A percentile compares a stretch with the other conserved stretches of the same genome.
Evolutionary conservation across 495 filamentous ascomycete species (phyloP).

Genomic region (Hypoxylon lienhwacheense): DNA sequence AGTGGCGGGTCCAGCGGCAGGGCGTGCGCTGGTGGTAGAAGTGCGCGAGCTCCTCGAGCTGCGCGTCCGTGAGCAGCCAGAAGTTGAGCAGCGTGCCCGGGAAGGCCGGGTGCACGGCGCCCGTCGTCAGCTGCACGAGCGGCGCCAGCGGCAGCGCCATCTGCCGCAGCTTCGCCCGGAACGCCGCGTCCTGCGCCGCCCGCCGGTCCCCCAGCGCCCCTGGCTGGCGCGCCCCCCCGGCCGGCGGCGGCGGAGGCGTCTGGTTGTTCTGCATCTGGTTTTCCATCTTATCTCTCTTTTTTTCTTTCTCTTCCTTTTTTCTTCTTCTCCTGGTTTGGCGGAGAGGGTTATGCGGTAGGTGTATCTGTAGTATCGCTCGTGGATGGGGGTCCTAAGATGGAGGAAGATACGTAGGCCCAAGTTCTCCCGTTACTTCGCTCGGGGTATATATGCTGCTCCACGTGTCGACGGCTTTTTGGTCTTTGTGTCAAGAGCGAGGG

Average conservation of each 20-base stretch:
- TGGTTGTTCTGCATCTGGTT: conserved; percentile 24
- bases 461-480: too few relatives aligned
- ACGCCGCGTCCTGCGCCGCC: conserved; percentile 40
- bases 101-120: conserved; percentile 64
- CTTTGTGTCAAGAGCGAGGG: too few relatives aligned
- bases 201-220: conserved; percentile 37
- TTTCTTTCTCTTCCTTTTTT: neutral
- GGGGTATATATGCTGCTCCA: too few relatives aligned
- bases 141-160: conserved; percentile 58
- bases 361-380: too few relatives aligned
- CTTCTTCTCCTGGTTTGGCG: too few relatives aligned
- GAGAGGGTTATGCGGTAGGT: too few relatives aligned
- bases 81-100: conserved; percentile 67
- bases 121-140: conserved; percentile 61
- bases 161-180: conserved; percentile 47
- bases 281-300: conserved; percentile 20
- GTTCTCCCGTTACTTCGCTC: too few relatives aligned
- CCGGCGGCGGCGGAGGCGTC: too few relatives aligned
- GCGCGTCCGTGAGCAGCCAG: conserved; percentile 69
- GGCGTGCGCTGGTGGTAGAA: conserved; percentile 76
- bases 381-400: too few relatives aligned
- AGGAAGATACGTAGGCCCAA: too few relatives aligned
- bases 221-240: neutral
- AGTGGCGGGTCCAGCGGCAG: conserved; percentile 54
- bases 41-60: conserved; percentile 71